Base-by-base conservation (phyloP, 768 basidiomycete genomes). In the Leccinellum luteum region DNA sequence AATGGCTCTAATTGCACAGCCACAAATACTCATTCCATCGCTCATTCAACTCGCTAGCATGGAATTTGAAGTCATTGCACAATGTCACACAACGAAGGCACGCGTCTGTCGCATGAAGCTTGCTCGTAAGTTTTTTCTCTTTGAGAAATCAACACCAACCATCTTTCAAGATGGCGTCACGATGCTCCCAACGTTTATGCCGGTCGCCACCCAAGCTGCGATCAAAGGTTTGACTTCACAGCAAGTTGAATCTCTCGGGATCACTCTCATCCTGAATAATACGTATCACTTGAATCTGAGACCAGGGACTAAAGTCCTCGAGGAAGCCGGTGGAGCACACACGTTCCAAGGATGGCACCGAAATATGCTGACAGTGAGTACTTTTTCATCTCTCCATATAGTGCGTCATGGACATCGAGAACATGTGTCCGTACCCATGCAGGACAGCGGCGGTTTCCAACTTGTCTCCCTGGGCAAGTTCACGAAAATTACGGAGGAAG, bases 381-480 rank as follows among this genome's bases (percentile, higher is more conserved):
- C 52, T 35, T 45, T n/a, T 17, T 34, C 48, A 38, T 48, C 30
- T 57, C 19, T 19, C 28, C 30, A 52, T 48, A 27, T 44, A 44
- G 32, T 34, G 3, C 27, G 19, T 25, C 49, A 12, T 28, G 45
- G 45, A 48, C 47, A 48, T 44, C 45, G 1, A 34, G 35, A 23
- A 28, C 32, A 6, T 49, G 3, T 21, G 1, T 21, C 4, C 9
- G 17, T 53, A 35, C 31, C 19, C 23, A 56, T 27, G 65, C 41
- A 92, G 90, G 92, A 93, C 63, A 93, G 92, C 58, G 92, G 92
- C 5, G 92, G 93, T 10, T 96, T 95, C 66, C 93, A 95, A 64
- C 78, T 94, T 1, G 90, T 92, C 30, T 91, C 91, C 1, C 74
- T 92, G 56, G 85, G 83, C 77, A 91, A 90, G 69, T 92, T 94